These are phyloP conservation scores for Pleomassaria siparia DNA, from an alignment of 2,329 filamentous ascomycete genomes.

Conservation along the genomic window DNA sequence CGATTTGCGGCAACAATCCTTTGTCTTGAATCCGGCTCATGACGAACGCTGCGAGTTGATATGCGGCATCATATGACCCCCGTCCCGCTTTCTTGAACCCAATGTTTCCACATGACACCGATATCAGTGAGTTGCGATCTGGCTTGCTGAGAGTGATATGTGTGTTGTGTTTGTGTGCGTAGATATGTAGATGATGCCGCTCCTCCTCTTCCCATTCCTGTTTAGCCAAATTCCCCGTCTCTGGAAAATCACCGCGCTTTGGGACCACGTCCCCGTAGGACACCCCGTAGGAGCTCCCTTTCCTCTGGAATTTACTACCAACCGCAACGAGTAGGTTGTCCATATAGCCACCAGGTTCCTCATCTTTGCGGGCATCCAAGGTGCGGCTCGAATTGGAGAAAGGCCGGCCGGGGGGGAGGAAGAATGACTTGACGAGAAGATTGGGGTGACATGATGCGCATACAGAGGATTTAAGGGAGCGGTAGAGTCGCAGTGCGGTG, in stretches of 20 bases:
- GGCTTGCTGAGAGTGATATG: constrained; percentile 89
- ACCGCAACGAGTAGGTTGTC: constrained; percentile 16
- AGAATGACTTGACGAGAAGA: constrained; percentile 16
- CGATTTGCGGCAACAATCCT: constrained; percentile 74
- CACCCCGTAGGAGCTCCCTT: not conserved
- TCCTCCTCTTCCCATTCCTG: constrained; percentile 47
- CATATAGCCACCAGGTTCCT: constrained; percentile 11
- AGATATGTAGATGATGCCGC: constrained; percentile 86
- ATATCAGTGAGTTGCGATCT: constrained; percentile 75
- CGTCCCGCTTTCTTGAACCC: constrained; percentile 85
- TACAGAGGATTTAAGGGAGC: constrained; percentile 35
- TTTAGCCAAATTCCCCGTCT: constrained; percentile 17
- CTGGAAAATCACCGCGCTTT: constrained; percentile 2
- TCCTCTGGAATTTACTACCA: constrained; percentile 12
- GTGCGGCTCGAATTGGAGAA: constrained; percentile 31
- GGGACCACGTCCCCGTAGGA: not conserved
- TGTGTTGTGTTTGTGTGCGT: constrained; percentile 88
- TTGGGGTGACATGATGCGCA: constrained; percentile 43
- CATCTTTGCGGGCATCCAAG: constrained; percentile 5
- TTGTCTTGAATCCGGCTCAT: constrained; percentile 82
- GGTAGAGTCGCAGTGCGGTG: constrained; percentile 29
- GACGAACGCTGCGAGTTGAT: constrained; percentile 83
- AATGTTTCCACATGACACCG: constrained; percentile 79
- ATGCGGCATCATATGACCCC: constrained; percentile 85
- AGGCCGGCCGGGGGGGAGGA: constrained; percentile 25